Base-by-base conservation (phyloP, 176 grass and related monocot species). In the Zoysia japonica region DNA sequence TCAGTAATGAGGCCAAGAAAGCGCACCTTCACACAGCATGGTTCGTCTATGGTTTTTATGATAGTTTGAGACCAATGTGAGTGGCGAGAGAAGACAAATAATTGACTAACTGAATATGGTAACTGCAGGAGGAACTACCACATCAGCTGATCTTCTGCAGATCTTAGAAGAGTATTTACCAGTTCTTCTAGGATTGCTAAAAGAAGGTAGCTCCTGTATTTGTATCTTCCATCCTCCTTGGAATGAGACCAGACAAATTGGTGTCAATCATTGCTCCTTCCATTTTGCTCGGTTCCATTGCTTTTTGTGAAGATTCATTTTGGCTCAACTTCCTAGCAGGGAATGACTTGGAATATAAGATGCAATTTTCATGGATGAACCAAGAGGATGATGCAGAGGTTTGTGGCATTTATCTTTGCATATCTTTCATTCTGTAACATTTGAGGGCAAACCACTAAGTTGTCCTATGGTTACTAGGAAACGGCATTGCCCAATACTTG, bases 341-440 rank as follows among this genome's bases (percentile, higher is more conserved):
- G 11, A 87, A 83, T 50, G 69, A 85, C 15, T 35, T 92, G 70
- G 87, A 87, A 76, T 87, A 90, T 68, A 90, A 97, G 88, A 70
- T 94, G 62, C 78, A 65, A 45, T 94, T 94, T 87, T 81, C 83
- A 55, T 97, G 95, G 92, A 77, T 89, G 75, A 92, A 97, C 85
- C 95, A 92, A 75, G 95, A 97, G 86, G 95, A 94, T 44, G 89
- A 89, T 76, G 85, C 77, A 65, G 92, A 94, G 91, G 95, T 97
- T 42, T 71, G 82, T 66, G 9, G 14, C 49, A 50, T 50, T 75
- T 51, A 14, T 64, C 28, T 2, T 41, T 67, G 49, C 39, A 14
- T 67, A 46, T 47, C 39, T 71, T 53, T 51, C n/a, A 64, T 61
- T 10, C 64, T 74, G 52, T 10, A 69, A 17, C 59, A 62, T 65